phyloP scores from a whole-genome alignment of 371 early-diverging fungal species.

The Thermomucor indicae-seudaticae region DNA sequence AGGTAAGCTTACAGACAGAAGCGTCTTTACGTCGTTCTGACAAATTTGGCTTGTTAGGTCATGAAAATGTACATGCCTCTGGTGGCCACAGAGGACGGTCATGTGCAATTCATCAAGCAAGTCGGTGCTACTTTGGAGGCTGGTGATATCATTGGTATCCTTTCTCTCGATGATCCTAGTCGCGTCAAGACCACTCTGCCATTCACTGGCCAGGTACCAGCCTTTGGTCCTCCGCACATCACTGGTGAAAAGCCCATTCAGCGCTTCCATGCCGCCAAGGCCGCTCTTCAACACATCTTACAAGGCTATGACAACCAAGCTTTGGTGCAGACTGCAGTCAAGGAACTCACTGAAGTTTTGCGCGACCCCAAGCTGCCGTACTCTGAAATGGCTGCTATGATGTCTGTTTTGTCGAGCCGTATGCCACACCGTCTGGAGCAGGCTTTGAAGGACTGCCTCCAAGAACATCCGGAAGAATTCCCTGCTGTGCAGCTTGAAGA shows the following conservation, averaged over 20 bases:
- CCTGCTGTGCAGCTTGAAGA: conserved; percentile 70
- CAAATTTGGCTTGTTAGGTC: conserved; percentile 51
- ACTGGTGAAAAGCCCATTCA: conserved; percentile 84
- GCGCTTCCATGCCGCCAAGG: conserved; percentile 61
- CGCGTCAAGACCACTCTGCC: conserved; percentile 86
- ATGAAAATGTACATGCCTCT: conserved; percentile 99
- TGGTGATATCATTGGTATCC: conserved; percentile 91
- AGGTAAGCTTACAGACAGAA: conserved; percentile 40
- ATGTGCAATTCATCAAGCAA: conserved; percentile 87
- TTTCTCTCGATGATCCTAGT: conserved; percentile 90
- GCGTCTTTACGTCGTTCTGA: neutral
- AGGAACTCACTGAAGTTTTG: conserved; percentile 72
- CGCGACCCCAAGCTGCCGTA: conserved; percentile 82
- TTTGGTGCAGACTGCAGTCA: conserved; percentile 62
- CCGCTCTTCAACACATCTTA: conserved; percentile 70
- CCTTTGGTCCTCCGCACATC: conserved; percentile 71
- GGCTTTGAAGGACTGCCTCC: conserved; percentile 43
- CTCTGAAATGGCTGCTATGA: conserved; percentile 74
- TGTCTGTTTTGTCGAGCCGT: conserved; percentile 85
- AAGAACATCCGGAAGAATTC: conserved; percentile 55
- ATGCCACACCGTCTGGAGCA: conserved; percentile 76
- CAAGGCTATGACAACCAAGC: conserved; percentile 87
- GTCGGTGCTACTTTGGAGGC: conserved; percentile 83
- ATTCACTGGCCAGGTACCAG: conserved; percentile 85
- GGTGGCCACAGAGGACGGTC: conserved; percentile 85